Base-by-base conservation (phyloP, 2,329 filamentous ascomycete species). In the Huntiella savannae region DNA sequence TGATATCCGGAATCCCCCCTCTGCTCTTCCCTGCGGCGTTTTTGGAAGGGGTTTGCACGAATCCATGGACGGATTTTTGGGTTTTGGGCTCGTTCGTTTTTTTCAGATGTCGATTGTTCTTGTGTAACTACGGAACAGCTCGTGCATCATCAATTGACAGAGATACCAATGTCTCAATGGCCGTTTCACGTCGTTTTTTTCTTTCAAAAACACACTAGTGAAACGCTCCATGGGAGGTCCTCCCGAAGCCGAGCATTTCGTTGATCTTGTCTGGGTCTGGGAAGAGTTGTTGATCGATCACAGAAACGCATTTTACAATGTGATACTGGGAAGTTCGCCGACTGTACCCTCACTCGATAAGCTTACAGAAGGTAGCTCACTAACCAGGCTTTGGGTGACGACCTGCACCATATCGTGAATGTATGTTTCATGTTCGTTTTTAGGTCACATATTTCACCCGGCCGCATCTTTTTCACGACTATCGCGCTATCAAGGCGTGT, bases 171-270 rank as follows among this genome's bases (percentile, higher is more conserved):
- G 66, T 75, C 67, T 74, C 69, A 73, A 79, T 79, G 77, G 78
- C 77, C 77, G 71, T 79, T 78, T 80, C 76, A 76, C 73, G 68
- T 53, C 58, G 59, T 16, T 13, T 11, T 16, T 43, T 34, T 34
- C 13, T 8, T 28, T 28, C 22, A 59, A 55, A 34, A 43, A 58
- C 54, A 55, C 46, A 60, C 62, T 60, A 67, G 74, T 79, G 76
- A 77, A 75, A 71, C 78, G 76, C 62, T 79, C 75, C 76, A 79
- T 79, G 75, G 75, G 78, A 81, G 77, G 74, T 74, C 59, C 62
- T 80, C 76, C 77, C 76, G 75, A 79, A 80, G 75, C 45, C 49
- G 41, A 47, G 38, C 33, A 41, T 42, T 37, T 17, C 17, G 17
- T 45, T 36, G 37, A 32, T 33, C 35, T 16, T 34, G 22, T 15